Evolutionary conservation across 2,329 filamentous ascomycete species (phyloP).

Genomic region (Colletotrichum noveboracense): DNA sequence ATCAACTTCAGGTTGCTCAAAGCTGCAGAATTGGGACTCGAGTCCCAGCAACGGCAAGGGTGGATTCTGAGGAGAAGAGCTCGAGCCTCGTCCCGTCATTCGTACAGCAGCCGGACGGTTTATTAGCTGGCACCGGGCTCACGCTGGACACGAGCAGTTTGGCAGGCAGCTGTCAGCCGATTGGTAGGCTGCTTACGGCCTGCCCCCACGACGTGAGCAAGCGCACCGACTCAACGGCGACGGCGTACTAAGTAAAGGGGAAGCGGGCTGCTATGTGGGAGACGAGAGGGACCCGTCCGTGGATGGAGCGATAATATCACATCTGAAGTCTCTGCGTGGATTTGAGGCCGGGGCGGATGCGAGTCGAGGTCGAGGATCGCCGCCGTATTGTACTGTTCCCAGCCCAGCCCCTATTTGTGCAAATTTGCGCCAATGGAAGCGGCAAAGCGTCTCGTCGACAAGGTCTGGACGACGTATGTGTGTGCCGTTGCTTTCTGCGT

Average conservation of each 20-base stretch:
- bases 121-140: background rate
- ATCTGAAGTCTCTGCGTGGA: background rate
- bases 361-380: background rate
- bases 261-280: background rate
- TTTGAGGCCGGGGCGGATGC: background rate
- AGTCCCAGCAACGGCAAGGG: background rate
- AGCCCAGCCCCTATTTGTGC: background rate
- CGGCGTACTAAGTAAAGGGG: background rate
- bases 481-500: background rate
- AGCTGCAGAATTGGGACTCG: background rate
- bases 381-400: background rate
- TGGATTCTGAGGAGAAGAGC: slow-evolving; percentile 9
- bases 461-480: background rate
- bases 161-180: slow-evolving; percentile 3
- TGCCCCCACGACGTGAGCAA: background rate
- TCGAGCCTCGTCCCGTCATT: slow-evolving; percentile 8
- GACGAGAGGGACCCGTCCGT: background rate
- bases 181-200: background rate
- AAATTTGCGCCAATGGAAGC: background rate
- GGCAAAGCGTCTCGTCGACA: background rate
- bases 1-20: background rate
- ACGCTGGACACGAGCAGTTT: background rate
- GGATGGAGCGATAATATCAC: background rate
- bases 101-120: background rate
- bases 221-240: background rate